Percentiles rank a stretch among this genome's conserved stretches.
phyloP scores from a whole-genome alignment of 2,329 filamentous ascomycete genomes.

The Beauveria brongniartii region DNA sequence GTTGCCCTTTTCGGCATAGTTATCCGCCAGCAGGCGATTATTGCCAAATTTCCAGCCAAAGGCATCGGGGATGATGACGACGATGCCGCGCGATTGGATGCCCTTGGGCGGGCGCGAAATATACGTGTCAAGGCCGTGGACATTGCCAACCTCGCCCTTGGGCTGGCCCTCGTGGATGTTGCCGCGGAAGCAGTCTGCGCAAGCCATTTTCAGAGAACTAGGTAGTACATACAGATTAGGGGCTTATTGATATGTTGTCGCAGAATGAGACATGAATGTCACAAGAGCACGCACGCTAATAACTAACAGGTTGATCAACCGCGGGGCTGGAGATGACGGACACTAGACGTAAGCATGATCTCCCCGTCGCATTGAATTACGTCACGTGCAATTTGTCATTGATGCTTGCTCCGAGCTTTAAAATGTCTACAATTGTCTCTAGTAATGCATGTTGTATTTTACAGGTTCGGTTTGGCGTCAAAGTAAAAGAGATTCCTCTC shows the following conservation, averaged over 20 bases:
- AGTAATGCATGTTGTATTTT: background rate
- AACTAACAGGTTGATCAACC: background rate
- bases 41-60: constrained; percentile 50
- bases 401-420: background rate
- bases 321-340: background rate
- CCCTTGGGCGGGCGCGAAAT: constrained; percentile 30
- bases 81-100: constrained; percentile 31
- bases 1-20: constrained; percentile 41
- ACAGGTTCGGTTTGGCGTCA: constrained; percentile 12
- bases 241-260: background rate
- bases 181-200: constrained; percentile 39
- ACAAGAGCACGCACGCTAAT: background rate
- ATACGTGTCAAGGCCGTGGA: constrained; percentile 43
- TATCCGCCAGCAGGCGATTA: constrained; percentile 43
- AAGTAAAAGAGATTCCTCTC: constrained; percentile 16
- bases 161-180: constrained; percentile 35
- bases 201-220: constrained; percentile 22
- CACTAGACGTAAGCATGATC: background rate
- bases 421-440: background rate
- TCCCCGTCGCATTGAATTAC: background rate
- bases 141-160: constrained; percentile 33
- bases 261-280: background rate
- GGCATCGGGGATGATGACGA: constrained; percentile 47
- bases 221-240: too few species aligned
- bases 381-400: background rate